Percentiles rank a stretch among this genome's conserved stretches.
Conservation (phyloP, 2,329 filamentous ascomycete genomes). For the Pseudocercospora ulei region DNA sequence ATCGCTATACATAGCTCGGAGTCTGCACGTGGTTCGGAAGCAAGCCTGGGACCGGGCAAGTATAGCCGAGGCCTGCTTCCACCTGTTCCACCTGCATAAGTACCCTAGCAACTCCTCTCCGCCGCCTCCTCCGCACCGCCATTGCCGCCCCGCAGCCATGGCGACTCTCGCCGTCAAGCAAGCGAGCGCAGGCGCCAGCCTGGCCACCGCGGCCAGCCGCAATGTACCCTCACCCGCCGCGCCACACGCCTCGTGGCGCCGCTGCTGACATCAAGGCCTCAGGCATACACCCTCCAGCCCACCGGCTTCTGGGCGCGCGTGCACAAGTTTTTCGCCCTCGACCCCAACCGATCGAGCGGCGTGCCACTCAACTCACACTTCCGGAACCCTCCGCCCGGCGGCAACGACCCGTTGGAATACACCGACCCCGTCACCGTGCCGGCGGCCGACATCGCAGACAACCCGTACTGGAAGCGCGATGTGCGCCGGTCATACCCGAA, state of each 20-base stretch:
- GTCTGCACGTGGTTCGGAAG: too few relatives aligned
- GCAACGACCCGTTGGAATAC: constrained; percentile 59
- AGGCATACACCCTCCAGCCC: constrained; percentile 97
- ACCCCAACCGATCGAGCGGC: constrained; percentile 80
- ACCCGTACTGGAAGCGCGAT: constrained; percentile 96
- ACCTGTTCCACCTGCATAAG: too few relatives aligned
- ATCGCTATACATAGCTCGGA: too few relatives aligned
- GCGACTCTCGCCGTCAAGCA: constrained; percentile 11
- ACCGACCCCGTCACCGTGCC: constrained; percentile 74
- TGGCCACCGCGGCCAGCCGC: constrained; percentile 17
- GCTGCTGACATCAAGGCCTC: constrained; percentile 11
- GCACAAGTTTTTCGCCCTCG: constrained; percentile 67
- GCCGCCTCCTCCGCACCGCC: neutral
- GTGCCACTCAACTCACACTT: constrained; percentile 86
- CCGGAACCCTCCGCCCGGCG: constrained; percentile 74
- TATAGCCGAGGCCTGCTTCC: constrained; percentile 14
- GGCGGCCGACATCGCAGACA: constrained; percentile 80
- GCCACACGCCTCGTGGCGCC: neutral
- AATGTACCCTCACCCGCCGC: constrained; percentile 13
- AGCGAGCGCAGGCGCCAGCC: constrained; percentile 10
- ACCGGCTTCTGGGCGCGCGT: constrained; percentile 77
- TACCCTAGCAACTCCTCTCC: constrained; percentile 7
- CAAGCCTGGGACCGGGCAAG: too few relatives aligned
- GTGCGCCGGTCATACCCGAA: constrained; percentile 69
- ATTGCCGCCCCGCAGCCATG: constrained; percentile 10